These are phyloP conservation scores for Zygoascus meyerae DNA, from an alignment of 1,139 yeast species.

Conservation along the genomic window DNA sequence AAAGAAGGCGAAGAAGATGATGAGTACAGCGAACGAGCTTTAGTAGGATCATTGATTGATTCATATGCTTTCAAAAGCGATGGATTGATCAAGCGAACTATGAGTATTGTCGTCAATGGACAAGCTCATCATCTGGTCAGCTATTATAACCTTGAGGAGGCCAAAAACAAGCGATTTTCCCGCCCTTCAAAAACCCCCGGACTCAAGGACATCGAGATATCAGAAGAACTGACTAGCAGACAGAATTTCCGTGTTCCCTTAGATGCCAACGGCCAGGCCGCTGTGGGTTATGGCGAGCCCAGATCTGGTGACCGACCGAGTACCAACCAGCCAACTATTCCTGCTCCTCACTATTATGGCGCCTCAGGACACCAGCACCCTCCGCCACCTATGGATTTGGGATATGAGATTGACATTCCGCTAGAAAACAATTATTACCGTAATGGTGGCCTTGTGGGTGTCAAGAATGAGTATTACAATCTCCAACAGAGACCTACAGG, in stretches of 20 bases:
- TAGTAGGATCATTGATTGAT: constrained; percentile 53
- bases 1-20: constrained; percentile 11
- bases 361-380: constrained; percentile 2
- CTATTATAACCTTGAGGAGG: constrained; percentile 73
- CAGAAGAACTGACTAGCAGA: constrained; percentile 56
- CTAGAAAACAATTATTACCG: constrained; percentile 1
- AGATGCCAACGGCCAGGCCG: constrained; percentile 25
- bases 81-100: constrained; percentile 78
- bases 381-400: constrained; percentile 1
- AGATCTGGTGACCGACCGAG: constrained; percentile 13
- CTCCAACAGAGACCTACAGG: constrained; percentile 11
- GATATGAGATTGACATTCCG: constrained; percentile 8
- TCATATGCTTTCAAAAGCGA: constrained; percentile 65
- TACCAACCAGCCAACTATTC: constrained; percentile 6
- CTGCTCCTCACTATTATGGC: constrained; percentile 4
- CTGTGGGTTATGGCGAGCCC: constrained; percentile 6
- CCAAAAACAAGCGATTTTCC: constrained; percentile 48
- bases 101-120: constrained; percentile 49
- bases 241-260: constrained; percentile 47
- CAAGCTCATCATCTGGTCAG: constrained; percentile 61
- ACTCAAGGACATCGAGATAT: constrained; percentile 48
- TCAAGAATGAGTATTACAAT: constrained; percentile 2
- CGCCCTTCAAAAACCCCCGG: constrained; percentile 54
- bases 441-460: constrained; percentile 1
- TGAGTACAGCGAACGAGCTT: constrained; percentile 30